phyloP scores from a whole-genome alignment of 163 green algal genomes.

The Coccomyxa subellipsoidea region DNA sequence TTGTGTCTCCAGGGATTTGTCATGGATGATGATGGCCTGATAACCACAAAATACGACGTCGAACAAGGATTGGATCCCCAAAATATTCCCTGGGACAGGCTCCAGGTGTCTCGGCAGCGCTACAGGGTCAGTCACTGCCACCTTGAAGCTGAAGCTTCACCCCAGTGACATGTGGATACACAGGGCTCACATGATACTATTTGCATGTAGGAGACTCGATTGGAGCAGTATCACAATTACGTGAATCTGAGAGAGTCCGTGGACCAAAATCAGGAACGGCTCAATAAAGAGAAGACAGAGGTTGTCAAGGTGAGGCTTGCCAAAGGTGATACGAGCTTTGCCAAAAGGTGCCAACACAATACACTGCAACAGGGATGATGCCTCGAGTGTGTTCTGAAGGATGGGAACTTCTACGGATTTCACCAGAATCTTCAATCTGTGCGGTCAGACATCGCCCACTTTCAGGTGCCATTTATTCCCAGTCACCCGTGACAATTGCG shows the following conservation, averaged over 20 bases:
- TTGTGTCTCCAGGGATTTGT: background rate
- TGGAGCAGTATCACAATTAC: background rate
- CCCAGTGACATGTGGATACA: background rate
- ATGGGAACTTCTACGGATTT: background rate
- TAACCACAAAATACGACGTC: background rate
- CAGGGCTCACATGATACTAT: background rate
- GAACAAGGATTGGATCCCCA: background rate
- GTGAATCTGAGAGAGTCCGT: background rate
- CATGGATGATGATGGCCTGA: background rate
- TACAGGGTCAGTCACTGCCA: background rate
- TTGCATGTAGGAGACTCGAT: background rate
- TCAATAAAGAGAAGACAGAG: background rate
- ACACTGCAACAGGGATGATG: background rate
- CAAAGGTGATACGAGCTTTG: background rate
- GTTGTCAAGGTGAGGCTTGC: background rate
- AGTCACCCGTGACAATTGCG: no score
- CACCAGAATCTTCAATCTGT: background rate
- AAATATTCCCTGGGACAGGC: constrained; percentile 2
- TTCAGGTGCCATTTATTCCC: background rate
- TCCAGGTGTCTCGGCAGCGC: background rate
- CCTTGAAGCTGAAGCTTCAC: background rate
- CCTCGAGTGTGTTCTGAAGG: background rate
- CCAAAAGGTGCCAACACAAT: background rate
- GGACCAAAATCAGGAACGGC: background rate
- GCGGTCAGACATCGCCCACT: background rate